phyloP scores from a whole-genome alignment of 495 filamentous ascomycete genomes.

The Daldinia caldariorum region DNA sequence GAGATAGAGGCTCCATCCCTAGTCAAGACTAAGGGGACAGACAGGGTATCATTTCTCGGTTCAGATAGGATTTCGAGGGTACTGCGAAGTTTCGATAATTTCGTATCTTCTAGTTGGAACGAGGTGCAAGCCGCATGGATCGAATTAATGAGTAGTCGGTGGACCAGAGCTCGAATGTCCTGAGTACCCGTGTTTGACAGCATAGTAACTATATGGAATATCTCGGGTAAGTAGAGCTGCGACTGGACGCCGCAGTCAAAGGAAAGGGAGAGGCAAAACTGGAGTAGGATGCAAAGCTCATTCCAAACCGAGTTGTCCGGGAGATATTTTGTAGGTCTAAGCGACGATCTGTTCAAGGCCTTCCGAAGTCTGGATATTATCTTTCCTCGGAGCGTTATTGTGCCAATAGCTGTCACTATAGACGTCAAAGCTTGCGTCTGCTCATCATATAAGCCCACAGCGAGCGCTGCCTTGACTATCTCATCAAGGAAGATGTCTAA shows the following conservation, averaged over 20 bases:
- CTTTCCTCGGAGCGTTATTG: constrained; percentile 68
- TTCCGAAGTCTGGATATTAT: constrained; percentile 69
- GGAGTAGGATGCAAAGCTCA: constrained; percentile 70
- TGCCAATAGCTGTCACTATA: constrained; percentile 67
- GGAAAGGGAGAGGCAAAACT: constrained; percentile 69
- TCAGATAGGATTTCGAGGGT: constrained; percentile 67
- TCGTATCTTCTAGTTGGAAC: constrained; percentile 65
- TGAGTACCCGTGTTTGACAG: constrained; percentile 67
- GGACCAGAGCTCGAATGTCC: constrained; percentile 65
- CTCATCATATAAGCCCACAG: constrained; percentile 64
- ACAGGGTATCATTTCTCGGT: constrained; percentile 59
- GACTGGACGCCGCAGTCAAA: constrained; percentile 72
- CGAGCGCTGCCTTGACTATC: constrained; percentile 66
- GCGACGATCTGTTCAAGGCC: constrained; percentile 69
- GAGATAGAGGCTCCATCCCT: constrained; percentile 58
- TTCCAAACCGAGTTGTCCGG: constrained; percentile 71
- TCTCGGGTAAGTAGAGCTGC: constrained; percentile 70
- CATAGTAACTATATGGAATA: constrained; percentile 75
- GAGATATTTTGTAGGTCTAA: constrained; percentile 67
- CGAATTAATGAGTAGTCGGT: constrained; percentile 69
- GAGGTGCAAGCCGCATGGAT: constrained; percentile 72
- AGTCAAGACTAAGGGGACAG: constrained; percentile 49
- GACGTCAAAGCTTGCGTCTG: constrained; percentile 69
- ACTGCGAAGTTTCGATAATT: constrained; percentile 61
- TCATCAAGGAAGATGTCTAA: constrained; percentile 72